Base-by-base conservation (phyloP, 768 basidiomycete species). In the Agrocybe pediades region DNA sequence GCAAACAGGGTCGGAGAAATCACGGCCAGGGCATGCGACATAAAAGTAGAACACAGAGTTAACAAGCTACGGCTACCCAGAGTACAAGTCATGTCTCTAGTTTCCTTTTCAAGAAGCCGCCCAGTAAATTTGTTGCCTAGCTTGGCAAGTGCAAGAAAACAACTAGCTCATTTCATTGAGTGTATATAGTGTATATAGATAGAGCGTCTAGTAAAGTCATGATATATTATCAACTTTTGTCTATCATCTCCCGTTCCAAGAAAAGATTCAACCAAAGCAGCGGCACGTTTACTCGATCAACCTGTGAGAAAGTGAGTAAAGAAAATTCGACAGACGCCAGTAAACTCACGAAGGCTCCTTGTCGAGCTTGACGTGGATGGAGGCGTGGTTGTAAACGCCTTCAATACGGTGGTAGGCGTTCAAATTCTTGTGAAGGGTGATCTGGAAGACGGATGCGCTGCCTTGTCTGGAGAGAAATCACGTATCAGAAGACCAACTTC, bases 401-500 rank as follows among this genome's bases (percentile, higher is more conserved):
- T 89, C 84, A 62, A 97, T 82, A 55, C 97, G 90, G 66, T 93
- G 94, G 77, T 87, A 98, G 0, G 87, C 92, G 67, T 98, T 98
- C 59, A 98, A 74, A 79, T 98, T 99, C 79, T 99, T 99, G 80
- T 98, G 96, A 56, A 95, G 73, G 4, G 95, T 98, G 66, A 99
- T 84, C 75, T 98, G 95, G 90, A 96, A 99, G 39, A 98, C 89
- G 0, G 93, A 91, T 6, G 90, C 85, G 11, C 87, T 78, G 27
- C 97, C 97, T 79, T 98, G 92, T 23, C 90, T 87, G 57, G 13
- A n/a, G 45, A 21, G 25, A 16, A 51, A 29, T 23, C 19, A 64
- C 19, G n/a, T 51, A n/a, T 27, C 54, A 25, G 3, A 54, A 40
- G 41, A 46, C 21, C 15, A 9, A 36, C 33, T 21, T 15, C 27